phyloP scores from a whole-genome alignment of 2,329 filamentous ascomycete genomes.

The Botrytis medusae region DNA sequence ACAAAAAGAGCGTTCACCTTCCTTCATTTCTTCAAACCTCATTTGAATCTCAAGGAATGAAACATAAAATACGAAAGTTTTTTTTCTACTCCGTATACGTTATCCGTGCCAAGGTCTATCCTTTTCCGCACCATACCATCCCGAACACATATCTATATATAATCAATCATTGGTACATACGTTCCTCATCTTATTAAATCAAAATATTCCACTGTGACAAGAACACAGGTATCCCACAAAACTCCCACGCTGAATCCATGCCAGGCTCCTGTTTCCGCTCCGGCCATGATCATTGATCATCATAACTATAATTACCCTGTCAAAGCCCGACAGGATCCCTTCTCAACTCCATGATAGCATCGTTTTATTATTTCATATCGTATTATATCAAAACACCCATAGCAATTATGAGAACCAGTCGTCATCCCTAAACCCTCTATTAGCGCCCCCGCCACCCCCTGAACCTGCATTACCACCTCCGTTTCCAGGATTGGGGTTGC shows the following conservation, averaged over 20 bases:
- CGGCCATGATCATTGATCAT: background rate
- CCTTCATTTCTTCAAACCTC: background rate
- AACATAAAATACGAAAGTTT: background rate
- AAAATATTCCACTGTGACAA: background rate
- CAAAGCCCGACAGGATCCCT: background rate
- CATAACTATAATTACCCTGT: background rate
- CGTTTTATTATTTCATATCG: background rate
- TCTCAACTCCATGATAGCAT: background rate
- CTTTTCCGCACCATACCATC: background rate
- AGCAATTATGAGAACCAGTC: background rate
- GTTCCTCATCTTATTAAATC: background rate
- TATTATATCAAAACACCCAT: background rate
- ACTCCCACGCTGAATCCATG: conserved; percentile 5
- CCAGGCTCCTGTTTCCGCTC: background rate
- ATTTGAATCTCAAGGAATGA: background rate
- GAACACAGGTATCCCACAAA: background rate
- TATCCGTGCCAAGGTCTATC: background rate
- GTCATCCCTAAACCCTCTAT: background rate
- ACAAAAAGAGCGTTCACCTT: background rate
- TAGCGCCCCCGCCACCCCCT: background rate
- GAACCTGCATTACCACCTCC: background rate
- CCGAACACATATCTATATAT: background rate
- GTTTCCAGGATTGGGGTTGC: background rate
- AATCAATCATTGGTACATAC: background rate
- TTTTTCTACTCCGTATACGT: background rate